phyloP scores from a whole-genome alignment of 1,284 basidiomycete genomes.

The Melampsora americana region DNA sequence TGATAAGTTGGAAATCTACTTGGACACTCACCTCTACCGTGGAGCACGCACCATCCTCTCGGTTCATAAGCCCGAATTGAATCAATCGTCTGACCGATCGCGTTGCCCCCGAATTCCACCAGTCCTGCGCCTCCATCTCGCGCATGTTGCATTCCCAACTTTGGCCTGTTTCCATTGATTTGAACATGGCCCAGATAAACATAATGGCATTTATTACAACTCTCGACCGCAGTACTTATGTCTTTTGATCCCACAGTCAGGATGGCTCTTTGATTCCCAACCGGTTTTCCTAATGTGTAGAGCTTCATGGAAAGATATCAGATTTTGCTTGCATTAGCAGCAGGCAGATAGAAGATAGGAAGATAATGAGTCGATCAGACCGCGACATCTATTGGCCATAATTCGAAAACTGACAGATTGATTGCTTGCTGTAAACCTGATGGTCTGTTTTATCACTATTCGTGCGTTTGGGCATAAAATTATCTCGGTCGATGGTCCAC shows the following conservation, averaged over 20 bases:
- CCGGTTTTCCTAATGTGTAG: neutral
- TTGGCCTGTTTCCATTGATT: conserved; percentile 11
- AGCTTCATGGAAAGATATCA: neutral
- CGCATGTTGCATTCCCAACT: neutral
- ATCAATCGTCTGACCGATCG: neutral
- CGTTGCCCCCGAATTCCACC: neutral
- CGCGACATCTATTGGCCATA: neutral
- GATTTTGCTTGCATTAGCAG: too few relatives aligned
- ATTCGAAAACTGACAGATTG: neutral
- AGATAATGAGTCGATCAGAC: neutral
- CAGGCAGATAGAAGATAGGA: neutral
- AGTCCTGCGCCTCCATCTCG: neutral
- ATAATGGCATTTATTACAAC: neutral
- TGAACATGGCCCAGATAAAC: neutral
- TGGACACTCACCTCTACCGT: neutral
- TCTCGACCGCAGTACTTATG: neutral
- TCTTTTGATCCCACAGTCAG: neutral
- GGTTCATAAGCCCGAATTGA: conserved; percentile 4
- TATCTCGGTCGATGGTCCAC: neutral
- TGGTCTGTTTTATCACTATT: neutral
- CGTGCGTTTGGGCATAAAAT: neutral
- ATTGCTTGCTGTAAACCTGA: neutral
- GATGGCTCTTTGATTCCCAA: neutral
- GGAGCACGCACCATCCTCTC: neutral
- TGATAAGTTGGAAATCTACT: too few relatives aligned